Evolutionary conservation across 352 stramenopile species (phyloP), one percentile per base, ranked within the genome.

Genomic region (Blastocystis sp.): DNA sequence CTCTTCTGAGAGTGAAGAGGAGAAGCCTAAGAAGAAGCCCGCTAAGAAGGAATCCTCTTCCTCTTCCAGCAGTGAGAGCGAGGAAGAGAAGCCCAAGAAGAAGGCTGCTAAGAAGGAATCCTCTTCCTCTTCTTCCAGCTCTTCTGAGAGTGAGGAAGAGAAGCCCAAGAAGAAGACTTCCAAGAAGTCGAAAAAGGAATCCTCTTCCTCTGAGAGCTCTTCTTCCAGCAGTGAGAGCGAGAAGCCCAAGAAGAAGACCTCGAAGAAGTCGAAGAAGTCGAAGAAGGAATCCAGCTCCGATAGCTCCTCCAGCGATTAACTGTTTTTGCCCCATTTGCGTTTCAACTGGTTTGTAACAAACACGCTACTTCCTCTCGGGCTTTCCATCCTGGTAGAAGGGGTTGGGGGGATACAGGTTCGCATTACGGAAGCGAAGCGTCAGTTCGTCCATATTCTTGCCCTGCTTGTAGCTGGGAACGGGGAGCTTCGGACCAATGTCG

Each of bases 381-480:
- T 43, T 84, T 84, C 74, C 74, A 28, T 84, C 74, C 74, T 84
- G 74, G 28, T 84, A 84, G 74, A 84, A 84, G 34, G 74, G 74
- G 69, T 84, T 84, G 10, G 74, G 74, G 69, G 74, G 74, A 84
- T 84, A 84, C 24, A 88, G 54, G 66, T 88, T 88, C 45, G 38
- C 64, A 57, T 88, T 88, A 34, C 78, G 64, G 78, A 88, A 88
- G 60, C 78, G 78, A 19, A 88, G 68, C 52, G 60, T 59, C 48
- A 88, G 66, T 57, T 79, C 78, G 40, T 68, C 40, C 45, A 62
- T 64, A 14, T 65, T 48, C 34, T 60, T 69, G 21, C 34, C 19
- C 52, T 79, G 68, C 24, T 65, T 88, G 68, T 88, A 88, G 64
- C 45, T 88, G 14, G 78, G 78, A 34, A 88, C 7, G 10, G 78